These are phyloP conservation scores for Dipteronia sinensis DNA, from an alignment of 345 rosid species.

Conservation along the genomic window DNA sequence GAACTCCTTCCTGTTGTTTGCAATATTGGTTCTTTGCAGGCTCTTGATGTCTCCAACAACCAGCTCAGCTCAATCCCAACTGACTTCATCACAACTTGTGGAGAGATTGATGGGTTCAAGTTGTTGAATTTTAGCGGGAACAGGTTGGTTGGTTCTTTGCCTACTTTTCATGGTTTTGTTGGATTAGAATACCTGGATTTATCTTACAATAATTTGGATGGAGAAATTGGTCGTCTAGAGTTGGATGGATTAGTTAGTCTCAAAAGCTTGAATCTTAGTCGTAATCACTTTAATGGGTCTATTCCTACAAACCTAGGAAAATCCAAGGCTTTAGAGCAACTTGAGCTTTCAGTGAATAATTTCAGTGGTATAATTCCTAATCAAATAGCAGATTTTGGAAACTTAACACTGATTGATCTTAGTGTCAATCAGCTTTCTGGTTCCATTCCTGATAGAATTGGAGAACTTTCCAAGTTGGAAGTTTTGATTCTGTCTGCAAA, in stretches of 20 bases:
- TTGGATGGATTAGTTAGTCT: constrained; percentile 55
- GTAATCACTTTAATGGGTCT: constrained; percentile 39
- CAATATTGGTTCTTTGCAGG: constrained; percentile 54
- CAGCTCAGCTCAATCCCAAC: constrained; percentile 46
- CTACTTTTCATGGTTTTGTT: constrained; percentile 47
- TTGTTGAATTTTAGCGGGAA: constrained; percentile 57
- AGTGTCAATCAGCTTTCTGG: constrained; percentile 49
- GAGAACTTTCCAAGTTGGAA: constrained; percentile 49
- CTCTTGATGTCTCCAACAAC: constrained; percentile 60
- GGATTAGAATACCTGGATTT: constrained; percentile 62
- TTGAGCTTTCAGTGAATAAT: constrained; percentile 41
- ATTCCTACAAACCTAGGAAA: constrained; percentile 47
- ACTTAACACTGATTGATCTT: constrained; percentile 55
- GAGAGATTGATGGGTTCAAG: constrained; percentile 45
- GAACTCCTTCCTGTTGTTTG: constrained; percentile 47
- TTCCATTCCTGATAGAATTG: constrained; percentile 49
- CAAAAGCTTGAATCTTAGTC: constrained; percentile 46
- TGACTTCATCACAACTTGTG: constrained; percentile 47
- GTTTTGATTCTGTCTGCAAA: constrained; percentile 57
- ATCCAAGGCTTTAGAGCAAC: constrained; percentile 41
- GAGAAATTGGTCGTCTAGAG: constrained; percentile 37
- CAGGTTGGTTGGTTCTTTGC: constrained; percentile 41
- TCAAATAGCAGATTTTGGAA: constrained; percentile 35
- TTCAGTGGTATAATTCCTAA: constrained; percentile 54
- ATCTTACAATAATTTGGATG: constrained; percentile 45